A percentile compares a stretch with the other conserved stretches of the same genome.
phyloP scores from a whole-genome alignment of 805 yeast genomes.

The Hanseniaspora pseudoguilliermondii region DNA sequence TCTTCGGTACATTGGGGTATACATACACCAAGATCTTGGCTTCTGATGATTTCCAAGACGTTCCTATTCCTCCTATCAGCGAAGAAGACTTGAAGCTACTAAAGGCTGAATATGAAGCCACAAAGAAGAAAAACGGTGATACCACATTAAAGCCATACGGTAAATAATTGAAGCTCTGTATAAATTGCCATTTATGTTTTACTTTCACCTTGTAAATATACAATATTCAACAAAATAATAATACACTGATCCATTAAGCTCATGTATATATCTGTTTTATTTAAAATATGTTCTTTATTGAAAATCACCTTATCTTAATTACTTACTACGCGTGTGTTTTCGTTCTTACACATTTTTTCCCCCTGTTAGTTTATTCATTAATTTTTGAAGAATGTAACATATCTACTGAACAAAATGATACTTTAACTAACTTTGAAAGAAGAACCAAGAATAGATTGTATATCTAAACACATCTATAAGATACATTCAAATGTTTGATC shows the following conservation, averaged over 20 bases:
- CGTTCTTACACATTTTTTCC: too few species aligned
- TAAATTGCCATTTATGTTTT: not conserved
- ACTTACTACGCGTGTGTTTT: too few species aligned
- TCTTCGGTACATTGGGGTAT: conserved; percentile 51
- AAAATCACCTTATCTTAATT: too few species aligned
- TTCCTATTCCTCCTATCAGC: conserved; percentile 85
- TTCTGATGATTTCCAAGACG: conserved; percentile 73
- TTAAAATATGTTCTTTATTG: too few species aligned
- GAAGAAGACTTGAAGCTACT: conserved; percentile 63
- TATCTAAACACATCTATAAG: not conserved
- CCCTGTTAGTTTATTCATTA: too few species aligned
- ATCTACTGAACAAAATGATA: too few species aligned
- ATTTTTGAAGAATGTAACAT: too few species aligned
- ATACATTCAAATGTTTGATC: conserved; percentile 18
- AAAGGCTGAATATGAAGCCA: conserved; percentile 55
- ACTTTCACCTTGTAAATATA: not conserved
- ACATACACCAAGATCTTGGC: conserved; percentile 53
- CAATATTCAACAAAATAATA: too few species aligned
- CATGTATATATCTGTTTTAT: too few species aligned
- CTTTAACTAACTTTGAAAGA: too few species aligned
- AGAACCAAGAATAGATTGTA: too few species aligned
- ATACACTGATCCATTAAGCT: too few species aligned
- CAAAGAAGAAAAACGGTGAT: conserved; percentile 16
- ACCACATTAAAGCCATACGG: not conserved
- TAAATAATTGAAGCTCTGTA: not conserved